These are phyloP conservation scores for Sphaerulina vaccinii DNA, from an alignment of 2,329 filamentous ascomycete genomes.

Conservation along the genomic window DNA sequence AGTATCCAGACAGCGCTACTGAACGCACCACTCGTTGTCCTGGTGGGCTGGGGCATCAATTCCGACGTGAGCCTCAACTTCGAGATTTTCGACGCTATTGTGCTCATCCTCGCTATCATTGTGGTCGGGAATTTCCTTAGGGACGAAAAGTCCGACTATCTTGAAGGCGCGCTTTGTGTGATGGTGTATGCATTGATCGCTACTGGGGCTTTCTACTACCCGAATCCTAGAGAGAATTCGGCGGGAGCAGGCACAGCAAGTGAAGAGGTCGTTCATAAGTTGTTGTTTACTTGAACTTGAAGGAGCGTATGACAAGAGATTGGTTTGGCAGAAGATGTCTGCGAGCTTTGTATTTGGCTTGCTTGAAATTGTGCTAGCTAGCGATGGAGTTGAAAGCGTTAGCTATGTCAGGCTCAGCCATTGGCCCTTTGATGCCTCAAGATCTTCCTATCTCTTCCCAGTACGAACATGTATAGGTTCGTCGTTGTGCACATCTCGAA, in stretches of 20 bases:
- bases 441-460: no score
- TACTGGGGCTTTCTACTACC: slow-evolving; percentile 61
- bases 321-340: background rate
- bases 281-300: slow-evolving; percentile 12
- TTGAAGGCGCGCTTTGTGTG: slow-evolving; percentile 80
- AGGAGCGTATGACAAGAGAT: background rate
- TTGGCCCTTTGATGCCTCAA: no score
- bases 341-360: background rate
- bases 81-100: slow-evolving; percentile 78
- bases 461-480: no score
- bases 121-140: slow-evolving; percentile 69
- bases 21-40: slow-evolving; percentile 78
- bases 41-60: slow-evolving; percentile 76
- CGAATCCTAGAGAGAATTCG: slow-evolving; percentile 29
- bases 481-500: no score
- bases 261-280: slow-evolving; percentile 6
- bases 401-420: background rate
- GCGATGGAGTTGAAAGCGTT: background rate
- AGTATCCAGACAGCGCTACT: slow-evolving; percentile 88
- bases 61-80: slow-evolving; percentile 78
- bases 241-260: slow-evolving; percentile 2
- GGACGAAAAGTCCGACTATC: slow-evolving; percentile 85
- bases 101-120: slow-evolving; percentile 79
- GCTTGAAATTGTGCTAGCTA: no score
- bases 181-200: slow-evolving; percentile 65